These are phyloP conservation scores for Fusarium ambrosium DNA, from an alignment of 2,329 filamentous ascomycete genomes.

Conservation along the genomic window DNA sequence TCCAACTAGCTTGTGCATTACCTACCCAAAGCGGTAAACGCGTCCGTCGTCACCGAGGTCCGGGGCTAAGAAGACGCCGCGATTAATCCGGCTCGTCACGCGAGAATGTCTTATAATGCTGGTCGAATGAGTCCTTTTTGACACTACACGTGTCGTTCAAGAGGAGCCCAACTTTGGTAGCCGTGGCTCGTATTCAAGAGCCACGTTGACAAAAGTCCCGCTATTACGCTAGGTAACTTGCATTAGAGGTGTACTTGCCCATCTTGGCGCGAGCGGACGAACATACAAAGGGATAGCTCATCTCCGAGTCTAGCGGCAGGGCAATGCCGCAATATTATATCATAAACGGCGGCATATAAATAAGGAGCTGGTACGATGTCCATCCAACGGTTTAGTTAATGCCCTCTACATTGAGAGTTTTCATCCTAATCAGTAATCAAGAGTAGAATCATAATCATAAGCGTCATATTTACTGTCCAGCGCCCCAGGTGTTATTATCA, in stretches of 20 bases:
- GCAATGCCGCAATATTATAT: slow-evolving; percentile 5
- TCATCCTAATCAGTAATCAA: neutral
- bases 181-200: neutral
- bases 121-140: slow-evolving; percentile 23
- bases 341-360: neutral
- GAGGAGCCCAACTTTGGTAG: neutral
- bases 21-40: slow-evolving; percentile 16
- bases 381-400: neutral
- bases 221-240: neutral
- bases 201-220: neutral
- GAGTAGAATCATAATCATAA: neutral
- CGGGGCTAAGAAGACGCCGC: neutral
- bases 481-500: neutral
- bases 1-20: neutral
- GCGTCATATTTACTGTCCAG: neutral
- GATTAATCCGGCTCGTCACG: neutral
- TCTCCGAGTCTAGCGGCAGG: slow-evolving; percentile 9
- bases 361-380: neutral
- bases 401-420: neutral
- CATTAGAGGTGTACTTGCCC: neutral
- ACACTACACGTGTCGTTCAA: slow-evolving; percentile 18
- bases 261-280: neutral
- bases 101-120: neutral
- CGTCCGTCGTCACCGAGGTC: slow-evolving; percentile 17
- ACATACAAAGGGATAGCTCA: slow-evolving; percentile 15